Evolutionary conservation across 768 basidiomycete genomes (phyloP), one percentile per base, ranked within the genome.

Genomic region (Suillus brevipes): DNA sequence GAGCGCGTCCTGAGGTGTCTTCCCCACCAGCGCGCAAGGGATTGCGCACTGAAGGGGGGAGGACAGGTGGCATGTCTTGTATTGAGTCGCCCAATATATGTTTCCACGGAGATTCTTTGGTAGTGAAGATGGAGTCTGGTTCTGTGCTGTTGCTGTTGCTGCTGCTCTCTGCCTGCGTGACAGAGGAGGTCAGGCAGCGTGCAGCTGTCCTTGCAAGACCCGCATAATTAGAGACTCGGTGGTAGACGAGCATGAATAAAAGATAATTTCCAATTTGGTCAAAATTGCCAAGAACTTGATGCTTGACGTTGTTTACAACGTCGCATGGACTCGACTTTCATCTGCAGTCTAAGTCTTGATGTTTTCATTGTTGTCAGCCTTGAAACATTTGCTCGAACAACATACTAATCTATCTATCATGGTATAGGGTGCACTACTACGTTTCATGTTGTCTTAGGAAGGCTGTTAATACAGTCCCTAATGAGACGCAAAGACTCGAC

Each of bases 401-500:
- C 10, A 38, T 38, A 38, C 37, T 38, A 50, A 50, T 13, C 14
- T 9, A 25, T 50, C 3, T 25, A 50, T 49, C 6, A 25, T 16
- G 49, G 12, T 47, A 47, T 49, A 23, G 23, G 42, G 28, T 31
- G 16, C 7, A 28, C 20, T 38, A 37, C 58, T 7, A 4, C 10
- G 25, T 42, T 20, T 76, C 72, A 78, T 1, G 78, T 75, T 31
- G 78, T 75, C 31, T 70, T 79, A 16, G 84, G 83, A 10, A 88
- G 78, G 28, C 76, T 70, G 5, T 84, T 82, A 38, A 89, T 80
- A 67, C 87, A 87, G 20, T 85, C 82, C 38, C 75, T 75, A 63
- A 89, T 84, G 9, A 84, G 81, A 28, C 83, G 81, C 49, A 87
- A 71, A 42, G 87, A 86, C 59, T 84, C 83, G 23, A 74, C 68